Conservation (phyloP, 495 filamentous ascomycete genomes). For the Aspergillus haitiensis region DNA sequence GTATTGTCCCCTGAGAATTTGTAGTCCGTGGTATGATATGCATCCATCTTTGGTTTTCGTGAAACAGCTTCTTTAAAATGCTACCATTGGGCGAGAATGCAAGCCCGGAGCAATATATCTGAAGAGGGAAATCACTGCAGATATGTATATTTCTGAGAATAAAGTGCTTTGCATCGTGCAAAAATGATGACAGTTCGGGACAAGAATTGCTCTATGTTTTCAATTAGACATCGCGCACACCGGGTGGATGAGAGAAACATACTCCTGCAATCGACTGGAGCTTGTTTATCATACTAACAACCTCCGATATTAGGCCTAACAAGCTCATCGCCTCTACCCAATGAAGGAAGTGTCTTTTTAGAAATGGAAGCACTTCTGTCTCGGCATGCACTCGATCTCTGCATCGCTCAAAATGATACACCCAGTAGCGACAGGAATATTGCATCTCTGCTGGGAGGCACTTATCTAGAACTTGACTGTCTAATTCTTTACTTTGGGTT, state of each 20-base stretch:
- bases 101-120: constrained; percentile 30
- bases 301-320: constrained; percentile 31
- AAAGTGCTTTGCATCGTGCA: too few relatives aligned
- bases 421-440: constrained; percentile 51
- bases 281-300: constrained; percentile 1
- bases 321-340: constrained; percentile 47
- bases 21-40: too few relatives aligned
- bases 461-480: constrained; percentile 21
- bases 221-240: background rate
- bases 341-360: constrained; percentile 45
- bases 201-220: constrained; percentile 38
- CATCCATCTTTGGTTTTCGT: background rate
- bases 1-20: constrained; percentile 1
- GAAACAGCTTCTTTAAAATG: constrained; percentile 23
- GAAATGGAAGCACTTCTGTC: constrained; percentile 34
- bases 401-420: constrained; percentile 42
- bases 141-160: constrained; percentile 22
- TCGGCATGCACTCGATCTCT: constrained; percentile 23
- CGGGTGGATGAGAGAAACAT: background rate
- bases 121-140: constrained; percentile 19
- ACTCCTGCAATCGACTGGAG: constrained; percentile 11
- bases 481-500: constrained; percentile 27
- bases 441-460: constrained; percentile 32
- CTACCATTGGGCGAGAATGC: constrained; percentile 36
- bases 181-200: constrained; percentile 5